Base-by-base conservation (phyloP, 345 rosid species). In the Syzygium aromaticum region DNA sequence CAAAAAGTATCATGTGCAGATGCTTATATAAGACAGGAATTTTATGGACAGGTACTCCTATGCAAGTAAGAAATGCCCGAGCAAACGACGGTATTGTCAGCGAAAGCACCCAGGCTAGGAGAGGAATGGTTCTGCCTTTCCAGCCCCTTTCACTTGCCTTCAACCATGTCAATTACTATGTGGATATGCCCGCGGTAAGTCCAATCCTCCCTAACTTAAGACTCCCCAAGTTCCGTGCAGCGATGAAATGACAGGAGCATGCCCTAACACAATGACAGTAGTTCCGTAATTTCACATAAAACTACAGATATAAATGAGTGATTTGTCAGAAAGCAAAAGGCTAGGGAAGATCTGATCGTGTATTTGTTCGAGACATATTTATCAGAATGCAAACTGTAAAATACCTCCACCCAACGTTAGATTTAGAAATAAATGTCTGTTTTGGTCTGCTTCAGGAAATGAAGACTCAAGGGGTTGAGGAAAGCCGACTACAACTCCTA, bases 91-190 rank as follows among this genome's bases (percentile, higher is more conserved):
- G 78, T 13, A 61, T 17, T 11, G 7, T 40, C 28, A 56, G 80
- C 19, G 78, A 73, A 30, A 77, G 52, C 51, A 52, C 54, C 53
- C 17, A 84, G 13, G 43, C 86, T 16, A 88, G 87, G 78, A 87
- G 89, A 84, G 94, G 92, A 73, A 91, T 91, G 93, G 90, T 91
- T 87, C 91, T 92, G 63, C 93, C 93, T 49, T 92, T 92, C 89
- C 86, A 91, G 84, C 90, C 90, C 16, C 84, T 89, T n/a, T 91
- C 92, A 28, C 90, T 89, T 88, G 90, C 91, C 21, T 92, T 92
- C 54, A 88, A 92, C 86, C 82, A 85, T 22, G 89, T 92, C 63
- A 90, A 85, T 17, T 92, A 90, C 85, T 92, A 84, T 8, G 93
- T 92, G 12, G 92, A 89, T 85, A 92, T 92, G 92, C 93, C 93